A percentile compares a stretch with the other conserved stretches of the same genome.
These are phyloP conservation scores for Peniophora sp. DNA, from an alignment of 1,284 basidiomycete species.

Conservation along the genomic window DNA sequence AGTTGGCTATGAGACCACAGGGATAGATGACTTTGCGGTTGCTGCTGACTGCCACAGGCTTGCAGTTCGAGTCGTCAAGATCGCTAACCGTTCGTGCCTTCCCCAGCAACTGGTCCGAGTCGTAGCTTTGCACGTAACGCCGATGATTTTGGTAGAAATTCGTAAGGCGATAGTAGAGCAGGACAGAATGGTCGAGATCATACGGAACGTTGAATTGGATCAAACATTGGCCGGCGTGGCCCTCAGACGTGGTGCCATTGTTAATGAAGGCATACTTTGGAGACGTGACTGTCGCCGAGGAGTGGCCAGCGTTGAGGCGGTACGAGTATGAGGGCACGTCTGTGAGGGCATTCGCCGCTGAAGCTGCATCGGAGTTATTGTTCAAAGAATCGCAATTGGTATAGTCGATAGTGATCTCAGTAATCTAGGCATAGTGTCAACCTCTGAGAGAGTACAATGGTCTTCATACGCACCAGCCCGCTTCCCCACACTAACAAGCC, in stretches of 20 bases:
- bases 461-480: slow-evolving; percentile 40
- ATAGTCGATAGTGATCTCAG: slow-evolving; percentile 94
- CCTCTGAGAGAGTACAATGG: background rate
- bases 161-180: slow-evolving; percentile 95
- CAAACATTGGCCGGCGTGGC: slow-evolving; percentile 55
- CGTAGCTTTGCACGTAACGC: slow-evolving; percentile 90
- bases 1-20: slow-evolving; percentile 97
- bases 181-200: slow-evolving; percentile 69
- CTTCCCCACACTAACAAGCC: slow-evolving; percentile 90
- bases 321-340: slow-evolving; percentile 69
- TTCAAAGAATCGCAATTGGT: slow-evolving; percentile 78
- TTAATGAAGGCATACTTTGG: slow-evolving; percentile 69
- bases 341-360: slow-evolving; percentile 28
- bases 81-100: slow-evolving; percentile 43
- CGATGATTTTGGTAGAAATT: slow-evolving; percentile 99
- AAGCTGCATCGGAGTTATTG: slow-evolving; percentile 31
- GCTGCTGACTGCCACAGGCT: slow-evolving; percentile 62
- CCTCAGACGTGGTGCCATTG: slow-evolving; percentile 32
- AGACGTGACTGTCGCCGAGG: slow-evolving; percentile 33
- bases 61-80: slow-evolving; percentile 77
- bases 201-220: slow-evolving; percentile 81
- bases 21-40: slow-evolving; percentile 72
- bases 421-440: slow-evolving; percentile 44
- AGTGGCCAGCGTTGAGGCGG: slow-evolving; percentile 53
- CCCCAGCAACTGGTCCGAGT: slow-evolving; percentile 83